These are phyloP conservation scores for Diaporthe capsici DNA, from an alignment of 2,329 filamentous ascomycete genomes.

Conservation along the genomic window DNA sequence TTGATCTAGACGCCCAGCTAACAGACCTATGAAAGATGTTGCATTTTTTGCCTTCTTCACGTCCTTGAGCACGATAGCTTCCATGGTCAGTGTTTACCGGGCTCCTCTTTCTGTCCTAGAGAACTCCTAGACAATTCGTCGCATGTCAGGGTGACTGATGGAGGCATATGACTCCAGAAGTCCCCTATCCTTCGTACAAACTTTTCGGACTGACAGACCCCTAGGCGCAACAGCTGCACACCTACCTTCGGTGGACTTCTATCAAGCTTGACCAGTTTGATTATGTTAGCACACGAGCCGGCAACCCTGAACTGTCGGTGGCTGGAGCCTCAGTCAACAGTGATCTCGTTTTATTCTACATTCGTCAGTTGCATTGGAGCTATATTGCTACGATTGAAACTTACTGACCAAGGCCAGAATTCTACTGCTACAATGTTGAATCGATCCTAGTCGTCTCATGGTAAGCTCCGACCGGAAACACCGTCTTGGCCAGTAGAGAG, in stretches of 20 bases:
- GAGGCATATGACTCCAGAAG: background rate
- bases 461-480: conserved; percentile 47
- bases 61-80: conserved; percentile 53
- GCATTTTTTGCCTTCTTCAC: conserved; percentile 56
- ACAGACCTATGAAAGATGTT: conserved; percentile 52
- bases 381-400: no score
- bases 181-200: background rate
- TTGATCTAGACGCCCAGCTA: conserved; percentile 7
- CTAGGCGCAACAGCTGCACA: conserved; percentile 56
- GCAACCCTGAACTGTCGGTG: conserved; percentile 58
- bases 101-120: no score
- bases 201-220: background rate
- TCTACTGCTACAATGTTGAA: conserved; percentile 65
- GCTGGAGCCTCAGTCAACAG: conserved; percentile 56
- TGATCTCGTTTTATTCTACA: conserved; percentile 62
- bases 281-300: conserved; percentile 51
- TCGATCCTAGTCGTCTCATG: conserved; percentile 62
- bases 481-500: background rate
- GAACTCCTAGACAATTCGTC: background rate
- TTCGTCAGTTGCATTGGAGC: conserved; percentile 55
- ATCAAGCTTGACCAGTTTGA: conserved; percentile 57
- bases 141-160: background rate
- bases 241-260: conserved; percentile 55
- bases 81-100: conserved; percentile 46
- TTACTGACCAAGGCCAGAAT: conserved; percentile 54